Base-by-base conservation (phyloP, 805 yeast species). In the Myxozyma monticola region DNA sequence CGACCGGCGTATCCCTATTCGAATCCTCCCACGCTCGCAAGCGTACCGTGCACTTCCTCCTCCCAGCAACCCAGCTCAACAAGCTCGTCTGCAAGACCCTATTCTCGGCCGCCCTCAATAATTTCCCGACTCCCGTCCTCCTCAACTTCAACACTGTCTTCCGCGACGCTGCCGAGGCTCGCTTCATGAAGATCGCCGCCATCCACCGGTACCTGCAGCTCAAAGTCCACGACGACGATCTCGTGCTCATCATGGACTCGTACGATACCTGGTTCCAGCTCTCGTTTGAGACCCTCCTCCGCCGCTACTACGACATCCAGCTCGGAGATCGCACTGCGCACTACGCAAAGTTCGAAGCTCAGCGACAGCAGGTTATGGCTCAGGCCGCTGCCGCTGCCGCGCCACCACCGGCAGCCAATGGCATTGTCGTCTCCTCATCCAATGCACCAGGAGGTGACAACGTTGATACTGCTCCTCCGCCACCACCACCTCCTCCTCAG, bases 181-280 rank as follows among this genome's bases (percentile, higher is more conserved):
- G 59, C 8, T 48, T 53, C 37, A 52, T 53, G 59, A 55, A 55
- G 36, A 54, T 55, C 31, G 56, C 59, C 14, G 59, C 58, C 14
- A 53, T 54, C 30, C 51, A 55, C 40, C 34, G 44, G 18, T 55
- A 55, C 36, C 49, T 55, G 15, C 40, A 52, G 34, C 45, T 49
- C 24, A 37, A 45, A 8, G 56, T 45, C 22, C 47, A 38, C 35
- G 59, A 54, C 37, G 56, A 51, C 30, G 59, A 54, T 26, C 50
- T 54, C 26, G 59, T 54, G n/a, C 39, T 54, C 30, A 44, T 55
- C 39, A 45, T 48, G 48, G 59, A 55, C 49, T 39, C 54, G 9
- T 54, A 53, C 51, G 59, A 55, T 42, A 53, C 58, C 22, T 55
- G 59, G 59, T 55, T 55, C 43, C 59, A 55, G 42, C 49, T 55